Conservation (phyloP, 139 green algal species). For the Trebouxia sp. region DNA sequence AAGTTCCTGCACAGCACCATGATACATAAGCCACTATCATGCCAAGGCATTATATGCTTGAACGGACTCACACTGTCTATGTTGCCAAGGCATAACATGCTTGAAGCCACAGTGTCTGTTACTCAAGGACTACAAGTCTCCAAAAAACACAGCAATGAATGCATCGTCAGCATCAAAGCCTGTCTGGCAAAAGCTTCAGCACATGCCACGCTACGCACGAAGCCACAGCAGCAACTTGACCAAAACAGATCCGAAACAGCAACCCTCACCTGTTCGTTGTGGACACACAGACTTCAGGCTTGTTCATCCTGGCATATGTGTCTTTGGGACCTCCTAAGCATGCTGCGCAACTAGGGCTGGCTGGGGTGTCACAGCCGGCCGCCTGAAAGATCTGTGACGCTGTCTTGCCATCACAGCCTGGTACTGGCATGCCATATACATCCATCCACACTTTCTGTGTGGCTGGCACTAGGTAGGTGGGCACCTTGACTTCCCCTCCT, state of each 20-base stretch:
- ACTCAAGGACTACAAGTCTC: not conserved
- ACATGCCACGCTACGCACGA: too few species aligned
- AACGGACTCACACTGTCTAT: too few species aligned
- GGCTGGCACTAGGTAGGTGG: conserved; percentile 94
- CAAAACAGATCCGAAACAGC: too few species aligned
- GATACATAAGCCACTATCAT: not conserved
- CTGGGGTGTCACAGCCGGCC: conserved; percentile 86
- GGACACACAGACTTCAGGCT: conserved; percentile 91
- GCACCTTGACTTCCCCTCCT: conserved; percentile 85
- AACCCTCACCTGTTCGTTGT: conserved; percentile 90
- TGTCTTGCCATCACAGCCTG: conserved; percentile 92
- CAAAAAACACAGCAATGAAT: not conserved
- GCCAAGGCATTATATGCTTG: not conserved
- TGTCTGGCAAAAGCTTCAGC: not conserved
- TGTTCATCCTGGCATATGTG: conserved; percentile 96
- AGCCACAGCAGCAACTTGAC: too few species aligned
- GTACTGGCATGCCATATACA: conserved; percentile 88
- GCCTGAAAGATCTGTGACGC: conserved; percentile 93
- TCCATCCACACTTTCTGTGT: conserved; percentile 97
- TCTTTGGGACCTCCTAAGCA: conserved; percentile 92
- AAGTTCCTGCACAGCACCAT: conserved; percentile 83
- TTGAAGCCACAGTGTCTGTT: too few species aligned
- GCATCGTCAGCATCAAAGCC: too few species aligned
- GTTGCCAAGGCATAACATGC: not conserved
- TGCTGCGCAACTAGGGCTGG: conserved; percentile 86